Base-by-base conservation (phyloP, 2,329 filamentous ascomycete species). In the Epichloe baconii region DNA sequence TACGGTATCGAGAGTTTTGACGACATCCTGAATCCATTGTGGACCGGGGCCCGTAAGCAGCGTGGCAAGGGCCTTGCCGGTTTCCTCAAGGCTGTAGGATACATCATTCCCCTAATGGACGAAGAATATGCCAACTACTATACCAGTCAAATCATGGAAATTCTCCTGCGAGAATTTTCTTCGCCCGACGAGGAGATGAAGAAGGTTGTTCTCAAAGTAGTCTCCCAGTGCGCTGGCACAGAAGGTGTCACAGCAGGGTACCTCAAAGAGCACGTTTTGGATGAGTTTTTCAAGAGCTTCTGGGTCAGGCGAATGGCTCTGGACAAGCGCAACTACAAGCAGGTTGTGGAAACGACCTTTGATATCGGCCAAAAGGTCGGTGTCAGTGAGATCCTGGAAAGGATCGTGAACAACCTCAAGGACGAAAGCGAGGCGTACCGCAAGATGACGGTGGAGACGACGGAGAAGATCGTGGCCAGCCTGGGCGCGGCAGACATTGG, bases 121-220 rank as follows among this genome's bases (percentile, higher is more conserved):
- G 93, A 98, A 69, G 93, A 98, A 64, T 97, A 96, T 66, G 91
- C 93, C 69, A 97, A 96, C 66, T 98, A 98, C 71, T 98, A 98
- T 64, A 97, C 93, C 8, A 88, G 83, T 58, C 90, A 98, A 68
- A 96, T 98, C 62, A 97, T 98, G 91, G 93, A 97, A 68, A 97
- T 97, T 61, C 73, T 98, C 14, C 80, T 97, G 34, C 83, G 93
- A 61, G 93, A 98, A 65, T 98, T 98, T 63, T 86, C 89, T 6
- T 96, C 91, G 0, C 93, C 93, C 0, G 93, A 98, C 58, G 93
- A 98, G 68, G 93, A 98, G 69, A 98, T 98, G 93, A 98, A 97
- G 72, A 98, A 98, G 73, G 93, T 98, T 1, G 93, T 98, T 7
- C 73, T 98, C 53, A 97, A 97, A 70, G 93, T 98, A 31, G 83